phyloP scores from a whole-genome alignment of 306 rosid species.

The Lathyrus oleraceus region DNA sequence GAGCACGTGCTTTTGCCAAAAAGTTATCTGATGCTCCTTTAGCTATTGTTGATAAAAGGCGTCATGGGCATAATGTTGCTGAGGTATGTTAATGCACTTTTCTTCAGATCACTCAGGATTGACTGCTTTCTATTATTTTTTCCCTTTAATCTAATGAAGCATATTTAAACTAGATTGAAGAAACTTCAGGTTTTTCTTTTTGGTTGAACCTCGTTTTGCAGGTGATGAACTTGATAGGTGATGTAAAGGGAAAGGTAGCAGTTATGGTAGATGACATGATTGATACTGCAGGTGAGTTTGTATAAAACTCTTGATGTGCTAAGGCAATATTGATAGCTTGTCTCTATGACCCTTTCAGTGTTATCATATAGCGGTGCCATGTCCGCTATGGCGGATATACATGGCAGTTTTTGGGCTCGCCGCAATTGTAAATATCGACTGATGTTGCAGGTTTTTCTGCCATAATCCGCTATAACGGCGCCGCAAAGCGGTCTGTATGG shows the following conservation, averaged over 20 bases:
- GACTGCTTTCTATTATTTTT: constrained; percentile 23
- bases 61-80: constrained; percentile 89
- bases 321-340: constrained; percentile 6
- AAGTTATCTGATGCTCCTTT: constrained; percentile 96
- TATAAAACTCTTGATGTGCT: constrained; percentile 7
- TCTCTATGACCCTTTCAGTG: constrained; percentile 15
- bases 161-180: constrained; percentile 8
- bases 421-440: too few species aligned
- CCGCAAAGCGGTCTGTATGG: too few species aligned
- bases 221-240: constrained; percentile 98
- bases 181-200: constrained; percentile 21
- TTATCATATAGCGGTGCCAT: too few species aligned
- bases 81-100: constrained; percentile 55
- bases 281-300: constrained; percentile 84
- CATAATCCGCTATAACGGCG: too few species aligned
- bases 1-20: constrained; percentile 98
- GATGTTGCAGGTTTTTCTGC: too few species aligned
- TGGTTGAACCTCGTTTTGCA: constrained; percentile 43
- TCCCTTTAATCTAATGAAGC: constrained; percentile 7
- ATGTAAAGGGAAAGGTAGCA: constrained; percentile 90
- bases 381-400: too few species aligned
- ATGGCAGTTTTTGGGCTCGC: too few species aligned
- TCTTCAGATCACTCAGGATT: not conserved
- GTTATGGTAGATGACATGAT: constrained; percentile 99
- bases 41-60: constrained; percentile 97